Conservation (phyloP, 305 asterid species). For the Plantago coronopus region DNA sequence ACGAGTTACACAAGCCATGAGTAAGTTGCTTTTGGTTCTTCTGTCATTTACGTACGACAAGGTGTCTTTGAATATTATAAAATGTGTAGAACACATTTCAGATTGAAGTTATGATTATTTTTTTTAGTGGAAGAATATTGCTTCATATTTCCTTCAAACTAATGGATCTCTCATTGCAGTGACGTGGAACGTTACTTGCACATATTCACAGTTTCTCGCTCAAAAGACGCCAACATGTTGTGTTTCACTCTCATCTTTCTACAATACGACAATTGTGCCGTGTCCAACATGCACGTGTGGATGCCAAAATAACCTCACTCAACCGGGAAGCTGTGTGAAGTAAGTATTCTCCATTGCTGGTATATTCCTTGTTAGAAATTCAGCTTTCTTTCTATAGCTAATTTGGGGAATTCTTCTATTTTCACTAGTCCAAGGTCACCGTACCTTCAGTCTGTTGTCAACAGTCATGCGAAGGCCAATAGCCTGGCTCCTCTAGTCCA, state of each 20-base stretch:
- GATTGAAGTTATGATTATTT: too few species aligned
- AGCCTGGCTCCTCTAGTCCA: conserved; percentile 59
- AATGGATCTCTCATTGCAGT: conserved; percentile 44
- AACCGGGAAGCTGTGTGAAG: too few species aligned
- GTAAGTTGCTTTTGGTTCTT: conserved; percentile 33
- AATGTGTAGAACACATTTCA: too few species aligned
- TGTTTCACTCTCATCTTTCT: conserved; percentile 67
- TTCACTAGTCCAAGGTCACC: conserved; percentile 55
- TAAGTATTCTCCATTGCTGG: too few species aligned
- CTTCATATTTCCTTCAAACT: too few species aligned
- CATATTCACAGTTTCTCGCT: conserved; percentile 53
- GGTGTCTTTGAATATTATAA: too few species aligned
- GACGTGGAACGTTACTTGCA: conserved; percentile 78
- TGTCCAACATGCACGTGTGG: conserved; percentile 92
- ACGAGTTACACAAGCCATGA: conserved; percentile 63
- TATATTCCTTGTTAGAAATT: neutral
- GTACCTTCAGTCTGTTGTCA: conserved; percentile 63
- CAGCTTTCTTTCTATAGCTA: neutral
- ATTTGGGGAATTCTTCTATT: neutral
- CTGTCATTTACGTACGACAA: neutral
- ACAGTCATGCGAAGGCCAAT: conserved; percentile 41
- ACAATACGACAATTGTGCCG: conserved; percentile 67
- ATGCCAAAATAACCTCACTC: conserved; percentile 57
- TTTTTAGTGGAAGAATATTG: conserved; percentile 31
- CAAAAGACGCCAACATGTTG: conserved; percentile 72